Evolutionary conservation across 1,284 basidiomycete species (phyloP), one percentile per base, ranked within the genome.

Genomic region (Butyriboletus appendiculatus): DNA sequence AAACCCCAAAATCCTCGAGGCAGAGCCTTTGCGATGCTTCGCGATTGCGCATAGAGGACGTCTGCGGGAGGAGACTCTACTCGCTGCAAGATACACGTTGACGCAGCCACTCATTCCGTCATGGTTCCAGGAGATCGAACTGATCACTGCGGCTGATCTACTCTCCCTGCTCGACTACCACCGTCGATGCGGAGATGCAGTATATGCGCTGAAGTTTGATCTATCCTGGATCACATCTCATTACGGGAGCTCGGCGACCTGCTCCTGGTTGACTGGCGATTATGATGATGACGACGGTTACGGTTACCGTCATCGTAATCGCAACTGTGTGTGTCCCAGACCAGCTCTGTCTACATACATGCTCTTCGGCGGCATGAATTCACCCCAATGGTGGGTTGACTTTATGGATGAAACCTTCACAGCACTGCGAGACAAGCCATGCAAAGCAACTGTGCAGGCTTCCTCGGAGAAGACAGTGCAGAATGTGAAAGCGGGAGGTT

Each of bases 81-180:
- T 57, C 3, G 64, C 66, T 43, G 63, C 64, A 10, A 64, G 30
- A 15, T 52, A 57, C 28, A 62, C 62, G 0, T 26, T 65, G 37
- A 52, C 50, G 0, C 55, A 53, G 15, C 55, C 59, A 4, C 55
- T 66, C 3, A 48, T 66, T 22, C 63, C 64, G 0, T n/a, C 32
- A 4, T 58, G 53, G 52, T 64, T 64, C 28, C 34, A 46, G 24
- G 63, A 60, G 35, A 49, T 65, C 4, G 40, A 57, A 2, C 22
- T 63, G 5, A 45, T 67, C 33, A 53, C 45, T 6, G 41, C 65
- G 0, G 12, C 50, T 12, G 65, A 64, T 30, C 46, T 66, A 6
- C 62, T 64, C 37, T 34, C 47, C 2, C 43, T 68, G 5, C 48
- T 64, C 18, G 51, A 53, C 5, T 65, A 66, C 24, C 63, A 68